Evolutionary conservation across 495 filamentous ascomycete species (phyloP).

Genomic region (Aspergillus nanangensis): DNA sequence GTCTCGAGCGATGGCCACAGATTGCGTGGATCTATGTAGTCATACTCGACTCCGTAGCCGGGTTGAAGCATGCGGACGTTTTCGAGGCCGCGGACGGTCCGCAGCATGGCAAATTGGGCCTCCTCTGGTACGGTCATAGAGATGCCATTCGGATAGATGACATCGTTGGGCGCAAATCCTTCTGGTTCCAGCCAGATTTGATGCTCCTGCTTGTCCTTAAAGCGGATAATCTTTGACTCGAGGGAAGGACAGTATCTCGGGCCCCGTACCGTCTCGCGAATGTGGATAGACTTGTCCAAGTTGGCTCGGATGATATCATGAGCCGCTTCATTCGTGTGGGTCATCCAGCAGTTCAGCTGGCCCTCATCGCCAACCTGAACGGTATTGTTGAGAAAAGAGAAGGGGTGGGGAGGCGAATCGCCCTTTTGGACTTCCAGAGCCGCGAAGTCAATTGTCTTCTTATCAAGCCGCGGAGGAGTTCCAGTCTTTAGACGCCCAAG

Average conservation of each 20-base stretch:
- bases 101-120: conserved; percentile 77
- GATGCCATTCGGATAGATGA: conserved; percentile 95
- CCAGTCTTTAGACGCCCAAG: conserved; percentile 92
- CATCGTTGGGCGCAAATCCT: conserved; percentile 77
- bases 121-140: conserved; percentile 92
- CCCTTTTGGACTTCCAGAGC: conserved; percentile 68
- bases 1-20: conserved; percentile 87
- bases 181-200: conserved; percentile 97
- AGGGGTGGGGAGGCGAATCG: conserved; percentile 82
- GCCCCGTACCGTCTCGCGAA: conserved; percentile 90
- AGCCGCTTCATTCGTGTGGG: conserved; percentile 74
- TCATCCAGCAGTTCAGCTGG: conserved; percentile 79
- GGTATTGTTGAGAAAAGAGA: conserved; percentile 79
- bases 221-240: conserved; percentile 91
- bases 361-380: conserved; percentile 65
- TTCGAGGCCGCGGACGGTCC: conserved; percentile 80
- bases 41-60: conserved; percentile 97
- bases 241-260: conserved; percentile 94
- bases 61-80: conserved; percentile 91
- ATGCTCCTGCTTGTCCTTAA: conserved; percentile 71
- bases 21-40: conserved; percentile 93
- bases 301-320: conserved; percentile 85
- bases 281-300: conserved; percentile 89
- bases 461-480: conserved; percentile 84
- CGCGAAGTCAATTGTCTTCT: conserved; percentile 75